Evolutionary conservation across 2,329 filamentous ascomycete species (phyloP).

Genomic region (Hymenoscyphus fructigenus): DNA sequence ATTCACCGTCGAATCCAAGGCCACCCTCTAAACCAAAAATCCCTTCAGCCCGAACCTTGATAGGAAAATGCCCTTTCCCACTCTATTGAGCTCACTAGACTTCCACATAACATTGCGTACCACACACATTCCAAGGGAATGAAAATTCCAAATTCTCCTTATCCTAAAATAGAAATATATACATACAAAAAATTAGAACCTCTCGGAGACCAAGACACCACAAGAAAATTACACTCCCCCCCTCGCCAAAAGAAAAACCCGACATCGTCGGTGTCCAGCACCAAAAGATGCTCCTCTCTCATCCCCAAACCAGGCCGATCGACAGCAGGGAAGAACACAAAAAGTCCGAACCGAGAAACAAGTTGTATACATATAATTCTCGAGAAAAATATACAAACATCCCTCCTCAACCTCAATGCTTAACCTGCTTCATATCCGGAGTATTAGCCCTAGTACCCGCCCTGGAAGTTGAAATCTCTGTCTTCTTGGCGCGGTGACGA

Average conservation of each 20-base stretch:
- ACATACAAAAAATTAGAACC: neutral
- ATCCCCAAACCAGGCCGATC: neutral
- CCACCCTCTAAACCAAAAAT: too few species aligned
- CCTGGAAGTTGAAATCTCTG: neutral
- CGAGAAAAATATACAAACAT: neutral
- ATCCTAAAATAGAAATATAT: neutral
- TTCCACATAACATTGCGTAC: neutral
- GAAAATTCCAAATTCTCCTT: neutral
- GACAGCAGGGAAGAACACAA: neutral
- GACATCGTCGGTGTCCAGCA: neutral
- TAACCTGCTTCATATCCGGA: neutral
- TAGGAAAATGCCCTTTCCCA: too few species aligned
- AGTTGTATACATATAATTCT: neutral
- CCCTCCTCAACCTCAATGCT: neutral
- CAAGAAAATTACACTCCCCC: neutral
- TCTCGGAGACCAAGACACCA: too few species aligned
- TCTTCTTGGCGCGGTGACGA: neutral
- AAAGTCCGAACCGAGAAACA: neutral
- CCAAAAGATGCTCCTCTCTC: neutral
- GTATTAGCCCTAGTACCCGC: neutral
- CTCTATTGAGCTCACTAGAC: too few species aligned
- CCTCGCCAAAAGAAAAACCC: neutral
- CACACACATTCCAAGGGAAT: neutral
- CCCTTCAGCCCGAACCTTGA: too few species aligned
- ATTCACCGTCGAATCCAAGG: too few species aligned